Base-by-base conservation (phyloP, 2,329 filamentous ascomycete species). In the Rachicladosporium sp. region DNA sequence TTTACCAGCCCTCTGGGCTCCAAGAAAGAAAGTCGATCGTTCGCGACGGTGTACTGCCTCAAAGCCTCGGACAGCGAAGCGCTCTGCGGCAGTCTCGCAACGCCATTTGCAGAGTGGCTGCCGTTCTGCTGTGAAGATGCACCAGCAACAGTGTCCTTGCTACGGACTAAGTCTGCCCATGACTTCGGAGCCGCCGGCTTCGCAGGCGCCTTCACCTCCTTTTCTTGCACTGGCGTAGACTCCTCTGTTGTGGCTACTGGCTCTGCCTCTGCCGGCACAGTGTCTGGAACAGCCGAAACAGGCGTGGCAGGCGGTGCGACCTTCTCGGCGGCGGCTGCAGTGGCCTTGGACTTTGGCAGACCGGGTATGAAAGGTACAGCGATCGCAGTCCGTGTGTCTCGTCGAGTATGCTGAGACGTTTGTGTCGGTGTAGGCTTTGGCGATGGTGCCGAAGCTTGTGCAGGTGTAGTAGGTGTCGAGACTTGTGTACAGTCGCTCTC, bases 1-100 rank as follows among this genome's bases (percentile, higher is more conserved):
- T 98, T 98, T 50, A 94, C 83, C 55, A 98, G 73, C 36, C 91
- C 91, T 49, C 89, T 77, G 37, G 91, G 91, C 63, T 96, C 86
- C 37, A 98, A 71, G 55, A 95, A 95, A 11, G 82, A 70, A 49
- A 89, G 68, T 52, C 81, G 84, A 35, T 71, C 70, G 30, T 70
- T 68, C 42, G 76, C 72, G 15, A 87, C 77, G 38, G 73, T 74
- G 59, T 88, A 91, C 21, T 76, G 74, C 36, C 73, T 73, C 38
- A 98, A 70, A 29, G 84, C 83, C 50, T 95, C 84, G 3, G 77
- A 80, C 37, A 93, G 67, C 11, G 82, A 80, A 7, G 55, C 54
- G 29, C 42, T 56, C 42, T 55, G 52, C 7, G 54, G 58, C 70
- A 73, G 43, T 59, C 67, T 56, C 77, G 46, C 35, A 6, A 51